Base-by-base conservation (phyloP, 1,284 basidiomycete species). In the Tilletia setariae region DNA sequence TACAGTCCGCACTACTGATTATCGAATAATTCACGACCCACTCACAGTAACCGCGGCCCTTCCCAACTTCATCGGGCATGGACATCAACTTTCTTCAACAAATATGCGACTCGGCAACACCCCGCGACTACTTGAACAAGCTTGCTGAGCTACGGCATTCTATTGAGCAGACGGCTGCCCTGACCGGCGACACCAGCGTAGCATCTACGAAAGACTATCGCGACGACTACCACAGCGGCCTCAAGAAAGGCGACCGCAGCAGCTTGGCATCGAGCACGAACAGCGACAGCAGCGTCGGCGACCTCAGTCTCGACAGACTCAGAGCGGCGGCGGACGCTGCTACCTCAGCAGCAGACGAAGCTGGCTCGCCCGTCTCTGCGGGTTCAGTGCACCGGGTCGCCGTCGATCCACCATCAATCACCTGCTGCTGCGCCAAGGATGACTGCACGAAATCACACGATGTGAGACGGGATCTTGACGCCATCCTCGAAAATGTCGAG, bases 81-180 rank as follows among this genome's bases (percentile, higher is more conserved):
- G 42, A 43, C 23, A 44, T 63, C 62, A 44, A 16, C 19, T 46
- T 28, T n/a, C 40, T 63, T 7, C 42, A 44, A 44, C 62, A 46
- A 25, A 46, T 63, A 13, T 63, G 40, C 62, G 62, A 63, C 35
- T 43, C 62, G 19, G 43, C 62, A n/a, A 63, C 62, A 21, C 43
- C 43, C 2, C 62, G 43, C 6, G 40, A 43, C 40, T 63, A 43
- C 42, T 25, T 46, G n/a, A 23, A 28, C 40, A 63, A 63, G 62
- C 62, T 46, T 42, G 56, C 56, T 19, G 56, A 61, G 32, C 56
- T 61, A 16, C 56, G 56, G 15, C 56, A 61, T 16, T 61, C 56
- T 15, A 61, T 61, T 19, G 28, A 61, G 16, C 9, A 61, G 28
- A 32, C 56, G 15, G 56, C 56, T 16, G 19, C 32, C 2, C 13